Percentiles rank a stretch among this genome's conserved stretches.
Conservation (phyloP, 495 filamentous ascomycete genomes). For the Penicillium paxilli region DNA sequence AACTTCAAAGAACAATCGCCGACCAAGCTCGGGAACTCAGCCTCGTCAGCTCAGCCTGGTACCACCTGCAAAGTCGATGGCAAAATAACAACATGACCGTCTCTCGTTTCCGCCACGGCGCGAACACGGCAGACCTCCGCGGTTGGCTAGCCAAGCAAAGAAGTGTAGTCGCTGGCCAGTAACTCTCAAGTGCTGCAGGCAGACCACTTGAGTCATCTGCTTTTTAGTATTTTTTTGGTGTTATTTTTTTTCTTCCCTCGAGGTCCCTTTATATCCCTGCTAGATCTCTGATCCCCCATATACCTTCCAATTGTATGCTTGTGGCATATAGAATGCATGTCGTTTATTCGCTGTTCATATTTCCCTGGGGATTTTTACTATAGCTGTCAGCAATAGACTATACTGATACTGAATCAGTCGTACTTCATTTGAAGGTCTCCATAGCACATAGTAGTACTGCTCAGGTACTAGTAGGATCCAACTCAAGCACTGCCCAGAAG, state of each 20-base stretch:
- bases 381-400: neutral
- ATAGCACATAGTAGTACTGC: too few relatives aligned
- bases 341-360: slow-evolving; percentile 6
- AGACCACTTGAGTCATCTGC: neutral
- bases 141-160: slow-evolving; percentile 93
- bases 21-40: slow-evolving; percentile 74
- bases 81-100: slow-evolving; percentile 84
- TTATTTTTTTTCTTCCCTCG: slow-evolving; percentile 8
- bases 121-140: slow-evolving; percentile 73
- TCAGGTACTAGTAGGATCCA: too few relatives aligned
- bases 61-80: slow-evolving; percentile 78
- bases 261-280: too few relatives aligned
- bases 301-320: slow-evolving; percentile 6
- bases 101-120: slow-evolving; percentile 43
- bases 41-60: slow-evolving; percentile 89
- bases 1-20: slow-evolving; percentile 65
- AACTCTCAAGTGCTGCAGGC: slow-evolving; percentile 3
- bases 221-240: neutral
- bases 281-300: too few relatives aligned
- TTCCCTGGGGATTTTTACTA: neutral
- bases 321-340: slow-evolving; percentile 11
- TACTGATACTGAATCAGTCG: neutral
- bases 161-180: slow-evolving; percentile 59
- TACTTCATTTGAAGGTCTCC: too few relatives aligned
- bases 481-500: too few relatives aligned